Conservation (phyloP, 371 early-diverging fungal species). For the Apophysomyces ossiformis region DNA sequence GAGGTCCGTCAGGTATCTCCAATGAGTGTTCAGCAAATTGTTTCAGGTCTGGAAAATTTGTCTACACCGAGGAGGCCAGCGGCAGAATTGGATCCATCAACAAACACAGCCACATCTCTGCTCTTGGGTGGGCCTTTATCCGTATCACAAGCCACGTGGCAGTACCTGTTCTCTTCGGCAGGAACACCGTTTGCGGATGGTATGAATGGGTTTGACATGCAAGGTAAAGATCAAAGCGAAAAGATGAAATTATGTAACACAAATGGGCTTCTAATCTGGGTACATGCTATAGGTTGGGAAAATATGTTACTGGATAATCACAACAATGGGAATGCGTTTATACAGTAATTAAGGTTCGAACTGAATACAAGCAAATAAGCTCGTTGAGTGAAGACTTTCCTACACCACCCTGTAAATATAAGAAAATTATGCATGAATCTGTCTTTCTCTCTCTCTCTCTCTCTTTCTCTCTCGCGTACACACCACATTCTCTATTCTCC, state of each 20-base stretch:
- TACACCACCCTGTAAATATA: not conserved
- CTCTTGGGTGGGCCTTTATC: not conserved
- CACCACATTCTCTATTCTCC: too few relatives aligned
- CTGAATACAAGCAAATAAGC: not conserved
- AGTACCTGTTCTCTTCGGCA: conserved; percentile 29
- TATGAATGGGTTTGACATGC: not conserved
- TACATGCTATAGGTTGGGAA: not conserved
- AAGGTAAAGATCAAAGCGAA: not conserved
- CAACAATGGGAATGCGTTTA: conserved; percentile 4
- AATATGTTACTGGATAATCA: not conserved
- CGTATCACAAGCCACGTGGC: conserved; percentile 23
- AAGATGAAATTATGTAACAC: not conserved
- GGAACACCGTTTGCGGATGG: conserved; percentile 23
- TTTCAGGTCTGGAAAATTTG: conserved; percentile 25
- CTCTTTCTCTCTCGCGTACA: too few relatives aligned
- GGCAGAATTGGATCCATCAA: conserved; percentile 3
- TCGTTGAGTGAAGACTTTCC: not conserved
- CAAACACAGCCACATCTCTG: conserved; percentile 13
- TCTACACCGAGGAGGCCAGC: not conserved
- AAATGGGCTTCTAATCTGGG: not conserved
- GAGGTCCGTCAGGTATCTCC: conserved; percentile 16
- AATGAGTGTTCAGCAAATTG: conserved; percentile 36
- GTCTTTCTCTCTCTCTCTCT: too few relatives aligned
- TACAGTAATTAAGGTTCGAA: conserved; percentile 6
- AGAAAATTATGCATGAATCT: not conserved